Conservation (phyloP, 1,284 basidiomycete species). For the Erythrobasidium hasegawianum region DNA sequence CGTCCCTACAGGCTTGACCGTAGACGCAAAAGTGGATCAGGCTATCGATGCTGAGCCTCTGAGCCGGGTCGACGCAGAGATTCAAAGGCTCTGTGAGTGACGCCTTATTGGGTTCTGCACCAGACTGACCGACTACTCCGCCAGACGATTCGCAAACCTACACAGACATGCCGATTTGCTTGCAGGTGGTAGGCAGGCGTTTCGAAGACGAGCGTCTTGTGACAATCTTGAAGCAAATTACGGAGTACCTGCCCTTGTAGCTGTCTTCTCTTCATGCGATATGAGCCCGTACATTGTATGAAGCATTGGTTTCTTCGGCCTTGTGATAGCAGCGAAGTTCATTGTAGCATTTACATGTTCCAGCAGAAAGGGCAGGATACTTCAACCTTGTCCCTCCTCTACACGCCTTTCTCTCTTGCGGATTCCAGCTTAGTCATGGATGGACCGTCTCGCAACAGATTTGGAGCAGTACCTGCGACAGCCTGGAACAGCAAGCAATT, state of each 20-base stretch:
- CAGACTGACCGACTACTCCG: not conserved
- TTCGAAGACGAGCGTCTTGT: slow-evolving; percentile 40
- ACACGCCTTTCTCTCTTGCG: too few relatives aligned
- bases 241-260: not conserved
- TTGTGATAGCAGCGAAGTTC: too few relatives aligned
- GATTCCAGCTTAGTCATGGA: too few relatives aligned
- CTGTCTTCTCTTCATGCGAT: too few relatives aligned
- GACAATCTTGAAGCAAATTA: slow-evolving; percentile 29
- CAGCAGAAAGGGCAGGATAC: too few relatives aligned
- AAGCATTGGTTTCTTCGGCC: too few relatives aligned
- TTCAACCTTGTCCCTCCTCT: too few relatives aligned
- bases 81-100: slow-evolving; percentile 41
- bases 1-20: slow-evolving; percentile 61
- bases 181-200: slow-evolving; percentile 39
- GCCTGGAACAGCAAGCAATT: not conserved
- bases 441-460: slow-evolving; percentile 14
- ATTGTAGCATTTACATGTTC: too few relatives aligned
- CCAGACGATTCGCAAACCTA: slow-evolving; percentile 37
- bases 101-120: not conserved
- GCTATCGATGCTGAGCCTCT: slow-evolving; percentile 32
- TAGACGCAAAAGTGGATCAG: slow-evolving; percentile 55
- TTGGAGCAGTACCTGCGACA: slow-evolving; percentile 11
- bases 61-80: slow-evolving; percentile 43
- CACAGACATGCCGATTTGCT: slow-evolving; percentile 39
- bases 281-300: too few relatives aligned